These are phyloP conservation scores for Calonectria hongkongensis DNA, from an alignment of 2,329 filamentous ascomycete genomes.

Conservation along the genomic window DNA sequence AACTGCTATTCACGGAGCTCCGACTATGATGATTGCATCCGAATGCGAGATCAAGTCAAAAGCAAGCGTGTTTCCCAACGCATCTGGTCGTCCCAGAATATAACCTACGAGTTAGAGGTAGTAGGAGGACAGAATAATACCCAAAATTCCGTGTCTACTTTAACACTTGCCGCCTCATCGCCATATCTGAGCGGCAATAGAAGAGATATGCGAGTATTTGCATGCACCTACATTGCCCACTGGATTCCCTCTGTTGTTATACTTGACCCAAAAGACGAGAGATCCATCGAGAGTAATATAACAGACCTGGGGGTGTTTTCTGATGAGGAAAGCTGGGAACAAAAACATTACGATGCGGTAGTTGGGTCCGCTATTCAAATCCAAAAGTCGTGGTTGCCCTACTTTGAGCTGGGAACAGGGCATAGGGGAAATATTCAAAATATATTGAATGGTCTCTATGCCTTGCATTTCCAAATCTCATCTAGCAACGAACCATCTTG, in stretches of 20 bases:
- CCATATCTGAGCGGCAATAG: not conserved
- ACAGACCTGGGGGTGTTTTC: constrained; percentile 22
- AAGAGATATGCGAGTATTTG: constrained; percentile 19
- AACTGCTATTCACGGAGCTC: constrained; percentile 6
- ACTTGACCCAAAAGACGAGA: constrained; percentile 11
- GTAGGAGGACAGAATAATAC: not conserved
- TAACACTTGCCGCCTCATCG: constrained; percentile 5
- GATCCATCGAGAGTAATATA: constrained; percentile 27
- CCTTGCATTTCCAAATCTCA: not conserved
- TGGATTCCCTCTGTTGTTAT: constrained; percentile 23
- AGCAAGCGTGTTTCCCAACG: not conserved
- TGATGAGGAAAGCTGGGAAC: not conserved
- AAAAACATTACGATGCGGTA: not conserved
- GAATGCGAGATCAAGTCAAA: constrained; percentile 8
- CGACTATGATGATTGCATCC: not conserved
- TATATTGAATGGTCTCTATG: not conserved
- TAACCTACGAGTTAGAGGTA: not conserved
- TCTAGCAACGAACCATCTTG: too few species aligned
- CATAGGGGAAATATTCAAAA: not conserved
- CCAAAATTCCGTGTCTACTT: not conserved
- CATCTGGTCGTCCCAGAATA: not conserved
- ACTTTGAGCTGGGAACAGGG: not conserved
- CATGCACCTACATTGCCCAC: constrained; percentile 29
- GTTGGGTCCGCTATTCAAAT: constrained; percentile 21
- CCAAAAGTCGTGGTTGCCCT: constrained; percentile 4